Conservation (phyloP, 192 early-diverging fungal species). For the Umbelopsis sp. region DNA sequence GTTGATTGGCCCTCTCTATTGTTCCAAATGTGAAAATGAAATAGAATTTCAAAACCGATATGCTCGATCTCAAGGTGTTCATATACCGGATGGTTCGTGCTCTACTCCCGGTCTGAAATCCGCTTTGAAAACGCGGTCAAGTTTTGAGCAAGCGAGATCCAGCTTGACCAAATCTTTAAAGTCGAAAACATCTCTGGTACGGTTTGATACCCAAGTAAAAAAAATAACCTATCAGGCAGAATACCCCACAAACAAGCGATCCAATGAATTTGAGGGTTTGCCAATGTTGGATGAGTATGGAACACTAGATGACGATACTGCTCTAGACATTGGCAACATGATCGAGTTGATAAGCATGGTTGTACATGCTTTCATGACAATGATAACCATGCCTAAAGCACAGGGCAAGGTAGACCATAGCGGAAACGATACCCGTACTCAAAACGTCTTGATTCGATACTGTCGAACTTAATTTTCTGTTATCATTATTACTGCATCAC, state of each 20-base stretch:
- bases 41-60: constrained; percentile 16
- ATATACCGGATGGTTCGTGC: not conserved
- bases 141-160: not conserved
- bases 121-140: not conserved
- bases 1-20: constrained; percentile 22
- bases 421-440: not conserved
- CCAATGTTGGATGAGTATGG: not conserved
- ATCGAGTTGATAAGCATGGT: not conserved
- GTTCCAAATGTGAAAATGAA: constrained; percentile 15
- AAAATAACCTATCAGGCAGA: constrained; percentile 13
- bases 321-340: not conserved
- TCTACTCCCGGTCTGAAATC: constrained; percentile 9
- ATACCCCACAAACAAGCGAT: not conserved
- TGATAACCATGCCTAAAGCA: not conserved
- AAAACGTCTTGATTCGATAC: not conserved
- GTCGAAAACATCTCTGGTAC: not conserved
- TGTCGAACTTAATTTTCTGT: constrained; percentile 13
- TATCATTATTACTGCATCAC: not conserved
- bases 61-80: constrained; percentile 3
- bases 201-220: constrained; percentile 19
- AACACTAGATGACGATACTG: not conserved
- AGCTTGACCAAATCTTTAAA: not conserved
- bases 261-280: not conserved
- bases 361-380: constrained; percentile 6
- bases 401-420: not conserved